A percentile compares a stretch with the other conserved stretches of the same genome.
Conservation (phyloP, 495 filamentous ascomycete genomes). For the Bryoglossum gracile region DNA sequence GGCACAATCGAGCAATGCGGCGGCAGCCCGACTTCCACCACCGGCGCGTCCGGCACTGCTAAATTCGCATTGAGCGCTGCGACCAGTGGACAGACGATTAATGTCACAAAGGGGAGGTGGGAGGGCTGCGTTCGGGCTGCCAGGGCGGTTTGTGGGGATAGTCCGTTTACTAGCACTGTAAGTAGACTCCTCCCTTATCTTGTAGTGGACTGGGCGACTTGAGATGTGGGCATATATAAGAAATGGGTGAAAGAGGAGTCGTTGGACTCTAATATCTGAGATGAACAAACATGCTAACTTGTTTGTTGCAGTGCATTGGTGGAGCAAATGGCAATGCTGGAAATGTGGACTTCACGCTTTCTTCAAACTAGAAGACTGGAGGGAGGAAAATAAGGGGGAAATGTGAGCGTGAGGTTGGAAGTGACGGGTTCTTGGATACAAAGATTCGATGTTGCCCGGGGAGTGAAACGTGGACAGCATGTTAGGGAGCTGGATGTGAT, state of each 20-base stretch:
- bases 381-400: too few species aligned
- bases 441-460: too few species aligned
- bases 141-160: not conserved
- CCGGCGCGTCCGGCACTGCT: slow-evolving; percentile 38
- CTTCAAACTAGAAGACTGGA: not conserved
- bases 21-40: slow-evolving; percentile 32
- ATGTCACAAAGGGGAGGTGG: slow-evolving; percentile 44
- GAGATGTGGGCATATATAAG: too few species aligned
- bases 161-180: not conserved
- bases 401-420: too few species aligned
- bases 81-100: slow-evolving; percentile 35
- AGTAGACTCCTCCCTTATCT: too few species aligned
- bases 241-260: too few species aligned
- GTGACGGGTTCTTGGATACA: too few species aligned
- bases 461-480: too few species aligned
- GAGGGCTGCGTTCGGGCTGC: slow-evolving; percentile 14
- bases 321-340: slow-evolving; percentile 35
- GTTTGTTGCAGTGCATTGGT: slow-evolving; percentile 44
- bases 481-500: too few species aligned
- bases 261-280: too few species aligned
- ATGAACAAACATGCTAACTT: too few species aligned
- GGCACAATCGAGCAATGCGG: slow-evolving; percentile 37
- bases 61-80: slow-evolving; percentile 35
- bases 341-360: slow-evolving; percentile 41
- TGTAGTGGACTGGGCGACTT: too few species aligned